A percentile compares a stretch with the other conserved stretches of the same genome.
Evolutionary conservation across 2,329 filamentous ascomycete species (phyloP).

Genomic region (Ceratocystis papillata): DNA sequence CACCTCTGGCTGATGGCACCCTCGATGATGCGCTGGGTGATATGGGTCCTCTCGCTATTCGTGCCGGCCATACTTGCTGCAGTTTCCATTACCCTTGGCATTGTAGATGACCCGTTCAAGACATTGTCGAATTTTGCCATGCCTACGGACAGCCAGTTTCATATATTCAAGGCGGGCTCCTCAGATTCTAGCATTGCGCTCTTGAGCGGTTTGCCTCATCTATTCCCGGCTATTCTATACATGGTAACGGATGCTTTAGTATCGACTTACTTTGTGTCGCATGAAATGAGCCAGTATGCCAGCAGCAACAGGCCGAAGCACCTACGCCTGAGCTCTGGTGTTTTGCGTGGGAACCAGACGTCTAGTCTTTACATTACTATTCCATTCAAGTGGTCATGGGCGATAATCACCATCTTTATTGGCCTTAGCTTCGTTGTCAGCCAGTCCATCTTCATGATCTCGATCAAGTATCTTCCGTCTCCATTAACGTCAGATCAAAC

Average conservation of each 20-base stretch:
- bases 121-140: constrained; percentile 34
- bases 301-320: constrained; percentile 26
- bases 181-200: constrained; percentile 31
- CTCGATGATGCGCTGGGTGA: constrained; percentile 36
- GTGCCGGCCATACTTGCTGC: constrained; percentile 33
- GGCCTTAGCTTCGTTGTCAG: constrained; percentile 39
- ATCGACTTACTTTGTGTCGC: constrained; percentile 40
- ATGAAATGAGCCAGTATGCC: constrained; percentile 40
- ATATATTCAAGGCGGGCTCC: constrained; percentile 28
- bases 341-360: constrained; percentile 37
- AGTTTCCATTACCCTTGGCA: constrained; percentile 33
- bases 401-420: constrained; percentile 37
- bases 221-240: constrained; percentile 41
- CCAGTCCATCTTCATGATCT: constrained; percentile 35
- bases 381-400: constrained; percentile 38
- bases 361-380: constrained; percentile 42
- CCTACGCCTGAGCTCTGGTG: constrained; percentile 40
- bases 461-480: constrained; percentile 28
- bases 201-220: constrained; percentile 39
- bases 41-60: constrained; percentile 35
- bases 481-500: constrained; percentile 22
- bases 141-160: constrained; percentile 32
- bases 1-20: constrained; percentile 40
- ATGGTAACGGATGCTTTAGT: constrained; percentile 39
- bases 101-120: constrained; percentile 29